A percentile compares a stretch with the other conserved stretches of the same genome.
These are phyloP conservation scores for Balamuthia mandrillaris DNA, from an alignment of 208 protist genomes.

Conservation along the genomic window DNA sequence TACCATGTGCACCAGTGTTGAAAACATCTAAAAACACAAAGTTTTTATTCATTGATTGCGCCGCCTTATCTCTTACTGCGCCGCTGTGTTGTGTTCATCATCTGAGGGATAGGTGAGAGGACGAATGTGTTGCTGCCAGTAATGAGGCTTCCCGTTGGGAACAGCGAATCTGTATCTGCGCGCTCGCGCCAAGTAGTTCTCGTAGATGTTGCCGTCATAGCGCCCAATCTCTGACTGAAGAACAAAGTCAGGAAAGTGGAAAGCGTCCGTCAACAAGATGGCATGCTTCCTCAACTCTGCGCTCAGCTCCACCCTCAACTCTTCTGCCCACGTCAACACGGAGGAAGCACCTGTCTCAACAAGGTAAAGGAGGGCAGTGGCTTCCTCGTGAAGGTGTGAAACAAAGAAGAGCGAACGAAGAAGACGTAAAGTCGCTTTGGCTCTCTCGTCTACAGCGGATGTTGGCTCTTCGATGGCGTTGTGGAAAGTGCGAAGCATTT, in stretches of 20 bases:
- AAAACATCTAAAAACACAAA: too few species aligned
- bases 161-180: neutral
- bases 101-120: neutral
- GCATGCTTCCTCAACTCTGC: constrained; percentile 8
- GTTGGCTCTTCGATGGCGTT: neutral
- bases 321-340: neutral
- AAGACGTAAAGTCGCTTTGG: neutral
- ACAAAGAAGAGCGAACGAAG: neutral
- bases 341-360: neutral
- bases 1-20: too few species aligned
- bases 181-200: neutral
- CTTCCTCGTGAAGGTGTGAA: neutral
- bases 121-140: neutral
- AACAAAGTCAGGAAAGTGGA: constrained; percentile 29
- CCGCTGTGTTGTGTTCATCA: neutral
- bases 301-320: neutral
- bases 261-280: constrained; percentile 1
- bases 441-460: neutral
- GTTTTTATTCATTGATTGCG: too few species aligned
- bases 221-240: neutral
- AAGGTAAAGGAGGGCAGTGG: neutral
- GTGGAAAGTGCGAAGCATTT: neutral
- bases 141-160: neutral
- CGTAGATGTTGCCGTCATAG: constrained; percentile 26
- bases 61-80: too few species aligned